Evolutionary conservation across 2,329 filamentous ascomycete species (phyloP), one percentile per base, ranked within the genome.

Genomic region (Botrytis paeoniae): DNA sequence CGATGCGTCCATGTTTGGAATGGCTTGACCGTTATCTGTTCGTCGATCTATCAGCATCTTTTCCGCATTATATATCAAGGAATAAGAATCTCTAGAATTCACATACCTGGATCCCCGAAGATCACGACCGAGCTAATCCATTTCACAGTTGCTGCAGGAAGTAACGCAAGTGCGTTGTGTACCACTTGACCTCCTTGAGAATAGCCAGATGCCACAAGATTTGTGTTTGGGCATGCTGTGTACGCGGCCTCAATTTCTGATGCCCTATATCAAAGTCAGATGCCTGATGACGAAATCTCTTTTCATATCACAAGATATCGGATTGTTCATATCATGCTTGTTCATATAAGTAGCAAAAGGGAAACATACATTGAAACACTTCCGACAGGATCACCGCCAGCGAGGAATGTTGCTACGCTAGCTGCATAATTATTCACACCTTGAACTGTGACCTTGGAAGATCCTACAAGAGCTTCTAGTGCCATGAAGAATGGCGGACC

Each of bases 171-270:
- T 0, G 83, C 80, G 35, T 82, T 81, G 59, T 84, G 82, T 7
- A 85, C 83, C 35, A 86, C 77, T n/a, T 84, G 84, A 1, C 81
- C 82, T n/a, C 84, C 84, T 77, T 85, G 80, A 25, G 81, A 82
- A 74, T 82, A 83, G 12, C 84, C 85, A 45, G 82, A 81, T 4
- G 82, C 80, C 3, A 83, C 77, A 25, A 84, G 81, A 60, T 82
- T 79, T 1, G 82, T 81, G 18, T 82, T 78, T 0, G 82, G 82
- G 73, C 83, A 84, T 57, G 80, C 78, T 25, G 75, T 73, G 48
- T 78, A 72, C 2, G 82, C 81, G 25, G 78, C 62, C 18, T 79
- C 54, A 57, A 84, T 83, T 69, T 82, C 77, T 20, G 72, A 73
- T 18, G 78, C 80, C 60, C 78, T 78, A 29, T 71, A 48, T 12